phyloP scores from a whole-genome alignment of 495 filamentous ascomycete species.

The Talaromyces nanjingensis region DNA sequence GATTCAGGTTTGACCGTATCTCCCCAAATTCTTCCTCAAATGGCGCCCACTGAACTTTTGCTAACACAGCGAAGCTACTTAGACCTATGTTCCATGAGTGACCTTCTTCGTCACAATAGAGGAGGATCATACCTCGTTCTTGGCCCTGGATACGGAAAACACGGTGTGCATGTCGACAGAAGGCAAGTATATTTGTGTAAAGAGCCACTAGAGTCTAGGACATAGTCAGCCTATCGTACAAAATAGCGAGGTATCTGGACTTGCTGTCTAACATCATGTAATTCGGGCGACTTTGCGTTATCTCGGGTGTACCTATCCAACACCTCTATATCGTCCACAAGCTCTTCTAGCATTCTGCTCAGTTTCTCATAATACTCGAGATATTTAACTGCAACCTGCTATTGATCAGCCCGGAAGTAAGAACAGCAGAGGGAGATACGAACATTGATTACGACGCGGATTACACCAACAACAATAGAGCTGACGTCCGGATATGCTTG shows the following conservation, averaged over 20 bases:
- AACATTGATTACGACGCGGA: slow-evolving; percentile 8
- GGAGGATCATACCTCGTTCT: neutral
- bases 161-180: slow-evolving; percentile 8
- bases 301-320: slow-evolving; percentile 2
- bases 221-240: neutral
- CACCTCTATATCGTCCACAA: slow-evolving; percentile 4
- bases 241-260: neutral
- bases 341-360: slow-evolving; percentile 5
- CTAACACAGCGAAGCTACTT: neutral
- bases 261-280: neutral
- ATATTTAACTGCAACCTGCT: slow-evolving; percentile 7
- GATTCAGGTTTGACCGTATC: slow-evolving; percentile 7
- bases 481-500: slow-evolving; percentile 8
- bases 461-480: slow-evolving; percentile 4
- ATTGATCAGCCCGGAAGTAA: neutral
- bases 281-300: neutral
- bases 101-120: neutral
- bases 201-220: slow-evolving; percentile 4
- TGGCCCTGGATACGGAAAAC: neutral
- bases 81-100: neutral
- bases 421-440: neutral
- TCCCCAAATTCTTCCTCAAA: slow-evolving; percentile 10
- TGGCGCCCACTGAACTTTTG: slow-evolving; percentile 9
- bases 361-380: slow-evolving; percentile 6
- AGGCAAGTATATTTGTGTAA: slow-evolving; percentile 9